These are phyloP conservation scores for Cytospora piceicola DNA, from an alignment of 2,329 filamentous ascomycete species.

Conservation along the genomic window DNA sequence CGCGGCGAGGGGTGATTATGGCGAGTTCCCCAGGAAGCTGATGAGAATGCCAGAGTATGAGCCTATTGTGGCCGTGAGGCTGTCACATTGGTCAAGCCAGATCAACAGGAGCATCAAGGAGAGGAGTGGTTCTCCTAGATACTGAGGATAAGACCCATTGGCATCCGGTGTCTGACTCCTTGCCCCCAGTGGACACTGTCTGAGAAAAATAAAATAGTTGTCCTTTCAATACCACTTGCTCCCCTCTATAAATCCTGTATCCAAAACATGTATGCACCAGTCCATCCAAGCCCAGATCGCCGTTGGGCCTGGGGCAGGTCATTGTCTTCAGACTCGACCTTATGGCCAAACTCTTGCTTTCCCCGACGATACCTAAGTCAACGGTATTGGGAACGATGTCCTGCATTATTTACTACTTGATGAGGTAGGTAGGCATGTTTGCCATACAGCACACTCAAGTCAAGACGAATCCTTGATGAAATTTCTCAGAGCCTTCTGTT, in stretches of 20 bases:
- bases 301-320: no score
- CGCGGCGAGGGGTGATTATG: constrained; percentile 28
- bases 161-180: neutral
- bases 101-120: constrained; percentile 37
- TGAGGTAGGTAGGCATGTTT: no score
- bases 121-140: neutral
- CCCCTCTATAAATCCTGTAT: neutral
- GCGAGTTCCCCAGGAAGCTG: constrained; percentile 39
- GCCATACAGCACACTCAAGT: no score
- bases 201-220: neutral
- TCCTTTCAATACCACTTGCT: neutral
- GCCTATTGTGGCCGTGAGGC: constrained; percentile 35
- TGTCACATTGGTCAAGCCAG: constrained; percentile 38
- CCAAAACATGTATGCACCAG: neutral
- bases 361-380: no score
- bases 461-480: no score
- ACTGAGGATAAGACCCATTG: neutral
- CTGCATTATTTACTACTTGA: no score
- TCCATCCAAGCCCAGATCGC: no score
- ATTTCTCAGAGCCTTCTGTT: no score
- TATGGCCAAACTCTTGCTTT: no score
- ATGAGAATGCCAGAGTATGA: constrained; percentile 46
- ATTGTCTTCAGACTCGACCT: no score
- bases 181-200: neutral
- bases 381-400: no score